These are phyloP conservation scores for Lactifluus piperatus DNA, from an alignment of 768 basidiomycete species.

Conservation along the genomic window DNA sequence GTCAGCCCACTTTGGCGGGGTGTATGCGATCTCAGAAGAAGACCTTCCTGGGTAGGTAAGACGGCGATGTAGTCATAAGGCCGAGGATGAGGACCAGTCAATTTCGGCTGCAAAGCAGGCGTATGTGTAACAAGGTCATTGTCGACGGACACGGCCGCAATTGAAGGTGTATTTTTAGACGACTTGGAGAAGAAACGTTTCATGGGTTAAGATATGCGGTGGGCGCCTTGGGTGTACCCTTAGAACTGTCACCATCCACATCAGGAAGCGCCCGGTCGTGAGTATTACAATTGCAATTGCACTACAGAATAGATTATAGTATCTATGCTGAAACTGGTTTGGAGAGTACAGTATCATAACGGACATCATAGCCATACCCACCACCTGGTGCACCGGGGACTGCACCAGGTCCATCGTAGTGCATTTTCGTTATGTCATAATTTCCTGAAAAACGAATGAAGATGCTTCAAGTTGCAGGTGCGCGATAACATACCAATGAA, in stretches of 20 bases:
- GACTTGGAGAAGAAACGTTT: conserved; percentile 19
- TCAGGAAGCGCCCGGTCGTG: neutral
- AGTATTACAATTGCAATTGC: neutral
- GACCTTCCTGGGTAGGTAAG: conserved; percentile 47
- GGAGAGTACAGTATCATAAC: conserved; percentile 49
- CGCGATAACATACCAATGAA: conserved; percentile 67
- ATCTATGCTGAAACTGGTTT: conserved; percentile 25
- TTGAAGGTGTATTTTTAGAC: conserved; percentile 6
- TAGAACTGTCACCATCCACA: neutral
- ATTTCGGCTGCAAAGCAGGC: conserved; percentile 47
- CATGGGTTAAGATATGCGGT: conserved; percentile 4
- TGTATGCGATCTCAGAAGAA: conserved; percentile 56
- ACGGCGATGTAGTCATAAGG: conserved; percentile 64
- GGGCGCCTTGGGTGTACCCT: neutral
- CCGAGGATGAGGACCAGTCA: conserved; percentile 60
- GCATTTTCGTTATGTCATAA: conserved; percentile 84
- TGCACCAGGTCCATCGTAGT: conserved; percentile 80
- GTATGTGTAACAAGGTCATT: conserved; percentile 19
- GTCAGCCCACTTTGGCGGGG: conserved; percentile 25
- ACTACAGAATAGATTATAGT: conserved; percentile 11
- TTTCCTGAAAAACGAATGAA: conserved; percentile 48
- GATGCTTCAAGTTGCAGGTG: neutral
- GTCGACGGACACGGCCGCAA: neutral
- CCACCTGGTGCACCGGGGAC: conserved; percentile 51
- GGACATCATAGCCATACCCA: conserved; percentile 76